A percentile compares a stretch with the other conserved stretches of the same genome.
These are phyloP conservation scores for Trichosanthes truncata DNA, from an alignment of 306 rosid species.

Conservation along the genomic window DNA sequence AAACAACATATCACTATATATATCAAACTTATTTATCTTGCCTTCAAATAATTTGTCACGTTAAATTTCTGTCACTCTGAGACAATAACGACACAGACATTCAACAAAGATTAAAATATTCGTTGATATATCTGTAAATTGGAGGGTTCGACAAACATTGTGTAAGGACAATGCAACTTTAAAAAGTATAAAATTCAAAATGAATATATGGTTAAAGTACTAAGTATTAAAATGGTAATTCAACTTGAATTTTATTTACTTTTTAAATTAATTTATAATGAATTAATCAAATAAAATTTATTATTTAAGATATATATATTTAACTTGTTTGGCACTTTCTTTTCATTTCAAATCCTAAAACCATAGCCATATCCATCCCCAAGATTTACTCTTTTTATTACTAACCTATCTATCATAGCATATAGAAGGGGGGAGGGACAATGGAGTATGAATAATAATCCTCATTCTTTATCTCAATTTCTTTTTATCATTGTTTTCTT, in stretches of 20 bases:
- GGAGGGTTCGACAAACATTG: too few species aligned
- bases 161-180: too few species aligned
- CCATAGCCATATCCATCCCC: background rate
- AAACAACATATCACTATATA: too few species aligned
- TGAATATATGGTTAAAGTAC: too few species aligned
- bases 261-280: background rate
- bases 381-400: background rate
- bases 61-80: too few species aligned
- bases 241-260: background rate
- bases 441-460: background rate
- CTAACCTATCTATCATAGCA: background rate
- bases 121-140: too few species aligned
- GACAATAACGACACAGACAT: too few species aligned
- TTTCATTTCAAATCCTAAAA: background rate
- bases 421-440: background rate
- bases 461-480: background rate
- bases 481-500: background rate
- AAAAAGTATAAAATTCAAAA: too few species aligned
- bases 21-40: too few species aligned
- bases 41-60: too few species aligned
- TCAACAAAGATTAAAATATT: too few species aligned
- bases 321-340: background rate
- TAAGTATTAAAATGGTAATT: too few species aligned
- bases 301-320: background rate
- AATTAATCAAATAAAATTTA: background rate